A percentile compares a stretch with the other conserved stretches of the same genome.
These are phyloP conservation scores for Castanea sativa DNA, from an alignment of 306 rosid species.

Conservation along the genomic window DNA sequence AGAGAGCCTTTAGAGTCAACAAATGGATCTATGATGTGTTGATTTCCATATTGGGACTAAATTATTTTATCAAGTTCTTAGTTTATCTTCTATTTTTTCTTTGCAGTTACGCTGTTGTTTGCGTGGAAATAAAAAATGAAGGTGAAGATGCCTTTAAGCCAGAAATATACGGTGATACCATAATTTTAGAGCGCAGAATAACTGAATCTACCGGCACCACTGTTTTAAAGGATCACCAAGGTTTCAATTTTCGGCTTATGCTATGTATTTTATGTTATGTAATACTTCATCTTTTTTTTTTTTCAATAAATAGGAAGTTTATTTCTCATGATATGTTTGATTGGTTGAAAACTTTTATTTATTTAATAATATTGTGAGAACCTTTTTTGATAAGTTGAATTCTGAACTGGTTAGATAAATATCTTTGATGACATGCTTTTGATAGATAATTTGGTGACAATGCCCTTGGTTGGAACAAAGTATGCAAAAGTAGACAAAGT, in stretches of 20 bases:
- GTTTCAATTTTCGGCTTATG: conserved; percentile 23
- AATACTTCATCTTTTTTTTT: not conserved
- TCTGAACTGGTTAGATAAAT: not conserved
- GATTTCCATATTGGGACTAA: not conserved
- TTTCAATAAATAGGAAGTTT: not conserved
- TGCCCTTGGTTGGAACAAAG: not conserved
- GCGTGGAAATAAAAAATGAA: conserved; percentile 69
- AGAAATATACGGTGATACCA: conserved; percentile 58
- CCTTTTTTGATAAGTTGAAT: not conserved
- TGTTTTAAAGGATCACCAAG: conserved; percentile 68
- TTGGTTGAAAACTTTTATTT: not conserved
- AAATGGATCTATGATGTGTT: too few species aligned
- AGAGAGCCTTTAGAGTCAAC: not conserved
- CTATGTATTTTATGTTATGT: not conserved
- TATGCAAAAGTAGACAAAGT: not conserved
- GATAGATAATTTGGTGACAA: not conserved
- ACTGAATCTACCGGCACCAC: conserved; percentile 55
- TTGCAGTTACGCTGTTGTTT: conserved; percentile 69
- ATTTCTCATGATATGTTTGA: not conserved
- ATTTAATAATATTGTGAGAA: not conserved
- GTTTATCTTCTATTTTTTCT: conserved; percentile 22
- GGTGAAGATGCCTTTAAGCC: conserved; percentile 96
- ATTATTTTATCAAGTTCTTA: conserved; percentile 2
- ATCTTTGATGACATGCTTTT: not conserved
- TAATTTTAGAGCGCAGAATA: conserved; percentile 73